A percentile compares a stretch with the other conserved stretches of the same genome.
Conservation (phyloP, 345 rosid species). For the Eucalyptus albens region DNA sequence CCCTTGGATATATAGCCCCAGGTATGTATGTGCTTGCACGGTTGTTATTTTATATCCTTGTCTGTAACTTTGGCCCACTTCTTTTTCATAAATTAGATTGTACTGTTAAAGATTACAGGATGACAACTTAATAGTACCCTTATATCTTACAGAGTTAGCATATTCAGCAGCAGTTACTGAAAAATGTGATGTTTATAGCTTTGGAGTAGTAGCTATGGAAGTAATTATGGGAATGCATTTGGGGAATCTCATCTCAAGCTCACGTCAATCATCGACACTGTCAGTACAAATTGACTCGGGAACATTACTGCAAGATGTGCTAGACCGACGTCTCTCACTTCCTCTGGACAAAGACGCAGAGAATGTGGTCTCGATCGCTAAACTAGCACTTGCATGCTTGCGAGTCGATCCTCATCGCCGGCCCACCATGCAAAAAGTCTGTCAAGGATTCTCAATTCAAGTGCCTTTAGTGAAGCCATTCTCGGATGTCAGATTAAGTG, state of each 20-base stretch:
- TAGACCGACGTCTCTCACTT: background rate
- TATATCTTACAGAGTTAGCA: background rate
- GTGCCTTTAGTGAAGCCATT: background rate
- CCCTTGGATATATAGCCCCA: slow-evolving; percentile 11
- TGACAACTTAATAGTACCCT: background rate
- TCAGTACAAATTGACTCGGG: background rate
- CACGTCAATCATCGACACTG: background rate
- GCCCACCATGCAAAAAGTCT: slow-evolving; percentile 7
- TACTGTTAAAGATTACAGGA: background rate
- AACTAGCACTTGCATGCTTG: slow-evolving; percentile 5
- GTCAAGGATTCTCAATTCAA: background rate
- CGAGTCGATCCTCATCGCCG: slow-evolving; percentile 11
- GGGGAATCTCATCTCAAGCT: background rate
- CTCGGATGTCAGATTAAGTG: background rate
- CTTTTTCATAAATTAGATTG: background rate
- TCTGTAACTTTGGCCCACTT: background rate
- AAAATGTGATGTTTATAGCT: background rate
- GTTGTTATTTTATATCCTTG: background rate
- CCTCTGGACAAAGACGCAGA: background rate
- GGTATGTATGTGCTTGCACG: background rate
- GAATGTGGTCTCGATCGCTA: background rate
- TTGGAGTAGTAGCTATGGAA: background rate
- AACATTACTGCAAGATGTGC: background rate
- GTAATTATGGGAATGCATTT: background rate
- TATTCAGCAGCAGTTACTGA: background rate